Base-by-base conservation (phyloP, 306 rosid species). In the Trifolium fragiferum region DNA sequence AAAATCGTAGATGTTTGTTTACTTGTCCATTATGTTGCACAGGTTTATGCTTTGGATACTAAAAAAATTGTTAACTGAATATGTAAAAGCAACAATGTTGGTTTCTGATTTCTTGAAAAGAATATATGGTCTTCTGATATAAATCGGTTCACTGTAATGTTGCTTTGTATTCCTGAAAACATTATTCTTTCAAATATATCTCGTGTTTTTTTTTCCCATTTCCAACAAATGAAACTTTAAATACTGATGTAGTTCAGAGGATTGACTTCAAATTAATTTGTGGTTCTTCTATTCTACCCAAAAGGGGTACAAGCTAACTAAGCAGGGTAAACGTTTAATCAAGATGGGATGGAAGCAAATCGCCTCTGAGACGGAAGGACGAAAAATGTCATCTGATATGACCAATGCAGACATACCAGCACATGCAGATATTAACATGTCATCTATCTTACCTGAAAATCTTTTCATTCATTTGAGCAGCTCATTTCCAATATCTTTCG, bases 261-360 rank as follows among this genome's bases (percentile, higher is more conserved):
- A 61, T 33, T 40, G 25, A 50, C 62, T 75, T 66, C 18, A 50
- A 68, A 73, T 68, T 70, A 33, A 18, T 75, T 57, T 78, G 66
- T 80, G 59, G 67, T 38, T 68, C 33, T 74, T 47, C 12, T 82
- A 70, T 75, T 78, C 54, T 85, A n/a, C 10, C 40, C 13, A 46
- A 67, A 76, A 80, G 95, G 96, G 98, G 19, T 94, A 90, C 85
- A 94, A 80, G 89, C 53, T 66, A n/a, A 66, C 82, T 94, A 88
- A 76, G 84, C 96, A 94, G 82, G 93, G 97, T 23, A 86, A 72
- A 46, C 80, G 87, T 66, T 68, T 87, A 1, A 9, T 49, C 65
- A 83, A 74, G 67, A 80, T 86, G 91, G 90, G 89, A 65, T 94
- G 93, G 97, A 85, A 8, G 72, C 87, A 82, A 83, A 88, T 90